Percentiles rank a stretch among this genome's conserved stretches.
Conservation (phyloP, 1,284 basidiomycete species). For the Pisolithus thermaeus region DNA sequence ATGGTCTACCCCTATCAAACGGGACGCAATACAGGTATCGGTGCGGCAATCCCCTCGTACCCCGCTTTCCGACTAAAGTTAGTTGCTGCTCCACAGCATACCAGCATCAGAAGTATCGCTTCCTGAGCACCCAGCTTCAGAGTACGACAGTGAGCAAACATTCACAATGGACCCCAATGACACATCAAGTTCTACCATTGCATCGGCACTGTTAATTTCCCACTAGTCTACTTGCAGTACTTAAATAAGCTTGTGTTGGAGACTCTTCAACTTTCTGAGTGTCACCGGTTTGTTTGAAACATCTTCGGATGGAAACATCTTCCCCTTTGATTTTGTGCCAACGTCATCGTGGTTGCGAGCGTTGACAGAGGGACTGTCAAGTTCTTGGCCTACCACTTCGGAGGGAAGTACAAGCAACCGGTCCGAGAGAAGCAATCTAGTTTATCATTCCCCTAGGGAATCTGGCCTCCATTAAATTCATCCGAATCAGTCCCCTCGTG, state of each 20-base stretch:
- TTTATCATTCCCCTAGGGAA: no score
- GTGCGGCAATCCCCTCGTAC: conserved; percentile 40
- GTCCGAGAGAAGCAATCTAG: neutral
- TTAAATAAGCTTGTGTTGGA: conserved; percentile 51
- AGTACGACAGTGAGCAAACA: no score
- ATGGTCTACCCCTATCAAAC: conserved; percentile 73
- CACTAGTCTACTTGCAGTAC: neutral
- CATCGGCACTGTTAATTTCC: neutral
- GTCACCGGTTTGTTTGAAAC: conserved; percentile 57
- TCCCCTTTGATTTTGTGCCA: conserved; percentile 70
- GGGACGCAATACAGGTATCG: conserved; percentile 78
- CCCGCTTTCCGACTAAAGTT: neutral
- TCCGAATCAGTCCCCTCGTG: no score
- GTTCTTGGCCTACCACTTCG: conserved; percentile 89
- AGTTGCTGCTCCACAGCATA: conserved; percentile 30
- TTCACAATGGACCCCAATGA: no score
- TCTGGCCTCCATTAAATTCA: no score
- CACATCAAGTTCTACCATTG: no score
- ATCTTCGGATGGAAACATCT: conserved; percentile 62
- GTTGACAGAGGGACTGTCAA: conserved; percentile 83
- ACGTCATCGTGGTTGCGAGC: conserved; percentile 92
- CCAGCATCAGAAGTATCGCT: conserved; percentile 31
- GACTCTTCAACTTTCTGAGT: conserved; percentile 57
- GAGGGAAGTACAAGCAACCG: conserved; percentile 5
- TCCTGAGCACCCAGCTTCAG: no score